Evolutionary conservation across 495 filamentous ascomycete species (phyloP).

Genomic region (Penicillium angulare): DNA sequence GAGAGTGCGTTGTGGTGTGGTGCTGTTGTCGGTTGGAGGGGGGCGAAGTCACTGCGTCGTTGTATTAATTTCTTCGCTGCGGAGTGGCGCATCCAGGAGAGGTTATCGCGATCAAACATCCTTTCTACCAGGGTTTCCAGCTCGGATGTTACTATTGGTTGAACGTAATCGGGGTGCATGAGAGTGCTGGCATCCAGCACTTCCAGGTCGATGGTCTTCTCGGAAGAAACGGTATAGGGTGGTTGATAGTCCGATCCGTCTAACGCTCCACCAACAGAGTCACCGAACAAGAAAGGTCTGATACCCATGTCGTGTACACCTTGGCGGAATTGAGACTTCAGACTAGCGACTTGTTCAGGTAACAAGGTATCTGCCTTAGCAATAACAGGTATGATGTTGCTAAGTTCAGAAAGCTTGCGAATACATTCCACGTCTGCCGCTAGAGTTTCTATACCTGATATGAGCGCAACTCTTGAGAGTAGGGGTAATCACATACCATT

Average conservation of each 20-base stretch:
- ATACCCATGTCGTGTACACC: slow-evolving; percentile 62
- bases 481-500: slow-evolving; percentile 47
- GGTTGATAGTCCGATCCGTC: slow-evolving; percentile 27
- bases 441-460: slow-evolving; percentile 56
- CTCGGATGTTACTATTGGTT: slow-evolving; percentile 79
- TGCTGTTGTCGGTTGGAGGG: slow-evolving; percentile 1
- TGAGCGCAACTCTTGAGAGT: background rate
- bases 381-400: slow-evolving; percentile 84
- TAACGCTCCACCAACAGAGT: slow-evolving; percentile 25
- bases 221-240: slow-evolving; percentile 82
- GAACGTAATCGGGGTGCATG: slow-evolving; percentile 92
- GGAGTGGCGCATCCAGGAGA: slow-evolving; percentile 82
- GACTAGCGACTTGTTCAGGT: slow-evolving; percentile 51
- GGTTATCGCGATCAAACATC: slow-evolving; percentile 75
- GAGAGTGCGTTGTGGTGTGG: slow-evolving; percentile 13
- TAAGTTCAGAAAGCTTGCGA: slow-evolving; percentile 68
- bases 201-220: slow-evolving; percentile 71
- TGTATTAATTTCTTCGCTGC: slow-evolving; percentile 85
- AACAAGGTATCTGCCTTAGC: slow-evolving; percentile 73
- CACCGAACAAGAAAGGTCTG: slow-evolving; percentile 67
- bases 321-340: slow-evolving; percentile 55
- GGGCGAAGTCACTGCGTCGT: slow-evolving; percentile 44
- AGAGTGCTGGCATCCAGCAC: slow-evolving; percentile 93
- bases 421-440: slow-evolving; percentile 76
- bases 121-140: slow-evolving; percentile 65